Conservation (phyloP, 371 early-diverging fungal species). For the Mucor irregularis region DNA sequence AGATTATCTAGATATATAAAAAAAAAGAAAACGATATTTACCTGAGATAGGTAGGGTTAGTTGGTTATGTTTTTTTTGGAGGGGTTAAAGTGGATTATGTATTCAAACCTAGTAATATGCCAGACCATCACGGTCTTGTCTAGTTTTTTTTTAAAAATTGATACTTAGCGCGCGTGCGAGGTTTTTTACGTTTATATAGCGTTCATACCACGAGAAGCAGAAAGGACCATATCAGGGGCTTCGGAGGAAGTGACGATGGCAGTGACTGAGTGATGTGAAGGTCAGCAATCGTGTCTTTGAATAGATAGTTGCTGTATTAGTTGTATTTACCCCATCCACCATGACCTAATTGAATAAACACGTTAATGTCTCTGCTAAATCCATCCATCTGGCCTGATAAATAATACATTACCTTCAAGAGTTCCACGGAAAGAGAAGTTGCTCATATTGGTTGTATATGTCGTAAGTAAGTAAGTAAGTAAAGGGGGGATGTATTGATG, state of each 20-base stretch:
- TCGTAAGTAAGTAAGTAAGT: no score
- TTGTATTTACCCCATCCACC: conserved; percentile 23
- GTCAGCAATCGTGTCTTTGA: not conserved
- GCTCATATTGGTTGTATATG: not conserved
- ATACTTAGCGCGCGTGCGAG: not conserved
- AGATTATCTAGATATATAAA: not conserved
- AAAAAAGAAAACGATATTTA: not conserved
- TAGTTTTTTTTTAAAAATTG: conserved; percentile 14
- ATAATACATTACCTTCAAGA: conserved; percentile 1
- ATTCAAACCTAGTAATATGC: conserved; percentile 66
- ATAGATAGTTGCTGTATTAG: not conserved
- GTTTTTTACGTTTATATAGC: not conserved
- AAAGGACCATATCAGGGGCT: conserved; percentile 86
- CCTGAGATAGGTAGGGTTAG: conserved; percentile 4
- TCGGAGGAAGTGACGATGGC: conserved; percentile 90
- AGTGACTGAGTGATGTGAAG: conserved; percentile 57
- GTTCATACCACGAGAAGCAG: conserved; percentile 89
- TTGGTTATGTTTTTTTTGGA: not conserved
- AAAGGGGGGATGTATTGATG: no score
- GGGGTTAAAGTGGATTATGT: no score
- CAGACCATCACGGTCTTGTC: conserved; percentile 93
- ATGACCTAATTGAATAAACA: conserved; percentile 11
- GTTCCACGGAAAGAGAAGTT: conserved; percentile 12
- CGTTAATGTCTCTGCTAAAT: not conserved
- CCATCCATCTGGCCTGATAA: not conserved